Percentiles rank a stretch among this genome's conserved stretches.
phyloP scores from a whole-genome alignment of 345 rosid species.

The Alliaria petiolata region DNA sequence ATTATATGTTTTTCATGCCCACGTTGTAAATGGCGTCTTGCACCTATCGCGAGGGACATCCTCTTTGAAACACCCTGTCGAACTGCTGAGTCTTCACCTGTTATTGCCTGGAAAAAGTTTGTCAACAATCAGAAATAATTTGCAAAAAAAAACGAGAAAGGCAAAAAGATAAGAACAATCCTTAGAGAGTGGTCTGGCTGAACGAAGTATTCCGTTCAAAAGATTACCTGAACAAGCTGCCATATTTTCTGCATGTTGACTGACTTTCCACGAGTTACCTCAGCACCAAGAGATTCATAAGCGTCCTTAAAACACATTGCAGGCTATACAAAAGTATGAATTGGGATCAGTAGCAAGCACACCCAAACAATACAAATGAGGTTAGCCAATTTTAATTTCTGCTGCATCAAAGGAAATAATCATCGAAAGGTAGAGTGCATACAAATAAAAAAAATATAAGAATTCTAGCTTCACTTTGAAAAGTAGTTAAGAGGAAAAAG shows the following conservation, averaged over 20 bases:
- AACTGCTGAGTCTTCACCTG: constrained; percentile 64
- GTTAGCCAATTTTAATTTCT: neutral
- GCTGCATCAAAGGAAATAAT: constrained; percentile 1
- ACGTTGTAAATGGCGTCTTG: constrained; percentile 80
- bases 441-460: neutral
- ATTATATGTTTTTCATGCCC: constrained; percentile 93
- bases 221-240: constrained; percentile 85
- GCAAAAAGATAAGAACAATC: neutral
- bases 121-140: constrained; percentile 22
- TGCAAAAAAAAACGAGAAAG: neutral
- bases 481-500: neutral
- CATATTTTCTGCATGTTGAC: constrained; percentile 94
- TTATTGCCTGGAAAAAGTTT: constrained; percentile 52
- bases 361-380: neutral
- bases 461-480: neutral
- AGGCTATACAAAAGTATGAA: constrained; percentile 45
- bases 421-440: neutral
- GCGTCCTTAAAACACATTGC: constrained; percentile 80
- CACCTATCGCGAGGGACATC: constrained; percentile 83
- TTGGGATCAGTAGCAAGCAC: constrained; percentile 16
- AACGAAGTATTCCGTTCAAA: neutral
- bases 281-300: constrained; percentile 69
- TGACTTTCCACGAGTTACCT: constrained; percentile 79
- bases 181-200: constrained; percentile 8
- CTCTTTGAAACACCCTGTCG: constrained; percentile 61